Percentiles rank a stretch among this genome's conserved stretches.
Conservation (phyloP, 306 rosid species). For the Adenanthera pavonina region DNA sequence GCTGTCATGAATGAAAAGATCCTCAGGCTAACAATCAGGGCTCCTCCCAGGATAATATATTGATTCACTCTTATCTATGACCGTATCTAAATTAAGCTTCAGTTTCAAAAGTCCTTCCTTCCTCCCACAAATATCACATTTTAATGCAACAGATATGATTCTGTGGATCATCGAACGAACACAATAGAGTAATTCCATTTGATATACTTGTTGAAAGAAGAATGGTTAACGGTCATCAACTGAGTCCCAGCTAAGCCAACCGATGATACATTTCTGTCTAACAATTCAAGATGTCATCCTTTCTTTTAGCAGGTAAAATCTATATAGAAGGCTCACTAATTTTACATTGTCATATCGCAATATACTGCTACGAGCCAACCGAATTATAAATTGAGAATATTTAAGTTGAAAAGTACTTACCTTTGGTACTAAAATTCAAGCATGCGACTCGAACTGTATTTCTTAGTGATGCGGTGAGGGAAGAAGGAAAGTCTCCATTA, state of each 20-base stretch:
- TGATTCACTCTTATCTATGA: neutral
- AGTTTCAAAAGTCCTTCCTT: neutral
- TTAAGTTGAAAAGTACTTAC: conserved; percentile 34
- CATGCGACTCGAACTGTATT: conserved; percentile 32
- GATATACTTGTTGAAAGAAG: neutral
- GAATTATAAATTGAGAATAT: neutral
- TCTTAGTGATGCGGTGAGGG: conserved; percentile 36
- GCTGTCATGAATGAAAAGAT: neutral
- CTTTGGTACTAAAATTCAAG: conserved; percentile 44
- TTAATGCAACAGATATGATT: neutral
- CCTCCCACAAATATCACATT: neutral
- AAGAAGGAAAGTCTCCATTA: conserved; percentile 6
- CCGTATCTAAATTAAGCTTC: neutral
- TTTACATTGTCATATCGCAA: neutral
- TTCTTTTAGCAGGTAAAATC: too few species aligned
- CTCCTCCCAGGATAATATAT: conserved; percentile 4
- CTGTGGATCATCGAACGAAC: neutral
- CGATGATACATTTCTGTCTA: neutral
- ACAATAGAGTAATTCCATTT: neutral
- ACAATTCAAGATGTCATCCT: too few species aligned
- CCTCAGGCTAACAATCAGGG: conserved; percentile 14
- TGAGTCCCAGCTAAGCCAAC: neutral
- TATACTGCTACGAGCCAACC: neutral
- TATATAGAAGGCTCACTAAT: neutral
- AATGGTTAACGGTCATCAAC: neutral